These are phyloP conservation scores for Clonostachys sp. DNA, from an alignment of 2,329 filamentous ascomycete genomes.

Conservation along the genomic window DNA sequence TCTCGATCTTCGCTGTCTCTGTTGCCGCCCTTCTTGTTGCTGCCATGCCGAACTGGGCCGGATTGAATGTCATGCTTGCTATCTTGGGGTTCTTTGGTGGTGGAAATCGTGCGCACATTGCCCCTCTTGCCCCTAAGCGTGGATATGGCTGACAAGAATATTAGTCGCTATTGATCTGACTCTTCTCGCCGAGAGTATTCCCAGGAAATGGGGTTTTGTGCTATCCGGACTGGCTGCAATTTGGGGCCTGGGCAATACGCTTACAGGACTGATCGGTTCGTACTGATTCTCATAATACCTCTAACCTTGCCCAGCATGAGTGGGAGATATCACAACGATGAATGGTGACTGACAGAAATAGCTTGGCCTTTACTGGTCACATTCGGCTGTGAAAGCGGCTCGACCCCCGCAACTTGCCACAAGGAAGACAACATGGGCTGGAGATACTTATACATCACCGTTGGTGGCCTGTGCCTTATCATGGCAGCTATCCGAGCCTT, in stretches of 20 bases:
- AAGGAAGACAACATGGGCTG: constrained; percentile 35
- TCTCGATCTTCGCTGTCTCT: constrained; percentile 10
- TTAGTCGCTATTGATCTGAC: constrained; percentile 11
- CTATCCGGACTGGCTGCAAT: constrained; percentile 8
- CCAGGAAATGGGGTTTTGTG: constrained; percentile 7
- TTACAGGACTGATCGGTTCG: constrained; percentile 10
- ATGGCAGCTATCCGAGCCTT: constrained; percentile 32
- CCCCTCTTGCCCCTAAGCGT: background rate
- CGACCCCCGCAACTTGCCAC: constrained; percentile 20
- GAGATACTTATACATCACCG: constrained; percentile 31
- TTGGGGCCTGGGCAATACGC: constrained; percentile 10
- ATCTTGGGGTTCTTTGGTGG: constrained; percentile 9
- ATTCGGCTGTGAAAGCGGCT: constrained; percentile 8
- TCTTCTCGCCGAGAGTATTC: constrained; percentile 10
- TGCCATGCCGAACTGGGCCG: constrained; percentile 8
- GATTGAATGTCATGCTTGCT: constrained; percentile 7
- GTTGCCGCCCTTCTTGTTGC: constrained; percentile 7
- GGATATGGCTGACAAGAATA: background rate
- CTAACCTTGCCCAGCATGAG: no score
- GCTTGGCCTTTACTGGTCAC: constrained; percentile 11
- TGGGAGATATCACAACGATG: no score
- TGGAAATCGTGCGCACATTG: constrained; percentile 7
- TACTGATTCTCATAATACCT: background rate
- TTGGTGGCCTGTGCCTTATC: constrained; percentile 28
- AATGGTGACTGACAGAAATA: background rate